Base-by-base conservation (phyloP, 768 basidiomycete genomes). In the Pleurotus giganteus region DNA sequence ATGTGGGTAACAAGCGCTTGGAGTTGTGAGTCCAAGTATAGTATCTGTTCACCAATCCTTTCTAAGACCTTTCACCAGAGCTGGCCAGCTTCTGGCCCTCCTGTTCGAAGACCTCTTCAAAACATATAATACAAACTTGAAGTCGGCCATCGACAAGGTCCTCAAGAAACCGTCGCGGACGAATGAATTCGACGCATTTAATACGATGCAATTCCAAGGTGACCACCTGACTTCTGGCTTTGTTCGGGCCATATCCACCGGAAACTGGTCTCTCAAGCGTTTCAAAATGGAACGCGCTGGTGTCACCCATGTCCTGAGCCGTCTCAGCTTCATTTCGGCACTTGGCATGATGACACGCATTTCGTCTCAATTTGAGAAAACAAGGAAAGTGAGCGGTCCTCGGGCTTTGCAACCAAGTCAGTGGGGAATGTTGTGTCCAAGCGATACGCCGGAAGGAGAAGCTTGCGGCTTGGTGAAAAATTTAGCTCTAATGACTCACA, bases 271-370 rank as follows among this genome's bases (percentile, higher is more conserved):
- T 8, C 76, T 99, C 47, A 98, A 98, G 70, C 91, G 97, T 49
- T 98, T 99, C 82, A 96, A 95, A 76, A 98, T 98, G 91, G 96
- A 98, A 67, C 85, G 97, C 29, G 97, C 97, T 0, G 97, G 97
- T 28, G 94, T 99, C 43, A 99, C 97, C 0, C 97, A 99, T 66
- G 97, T 99, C 59, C 83, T 99, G 23, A 94, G 90, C 64, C 86
- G 97, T 37, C 75, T 99, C 47, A 91, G 89, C 65, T 99, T 96
- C 78, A 97, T 99, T 68, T 91, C 93, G 54, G 97, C 97, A 1
- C 79, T 99, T 13, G 97, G 97, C 13, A 99, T 98, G 97, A 99
- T 99, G 97, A 99, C 97, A 7, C 88, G 97, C 21, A 99, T 99
- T 60, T 89, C 91, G 9, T 96, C 93, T 19, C 97, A 99, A 72